Evolutionary conservation across 2,329 filamentous ascomycete genomes (phyloP).

Genomic region (Fonsecaea pugnacius): DNA sequence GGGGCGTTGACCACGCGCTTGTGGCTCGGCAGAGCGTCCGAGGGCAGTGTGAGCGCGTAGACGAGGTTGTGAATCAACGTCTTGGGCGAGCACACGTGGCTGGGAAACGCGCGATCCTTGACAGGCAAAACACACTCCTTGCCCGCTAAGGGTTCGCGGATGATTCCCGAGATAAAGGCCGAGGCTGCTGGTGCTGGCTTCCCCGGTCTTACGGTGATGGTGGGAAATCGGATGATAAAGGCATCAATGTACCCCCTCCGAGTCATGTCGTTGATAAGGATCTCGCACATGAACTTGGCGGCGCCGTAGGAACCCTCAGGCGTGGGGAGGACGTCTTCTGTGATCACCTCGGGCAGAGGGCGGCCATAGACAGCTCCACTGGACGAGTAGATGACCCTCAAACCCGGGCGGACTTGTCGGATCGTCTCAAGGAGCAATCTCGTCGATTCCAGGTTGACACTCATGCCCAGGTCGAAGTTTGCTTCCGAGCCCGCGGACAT

Average conservation of each 20-base stretch:
- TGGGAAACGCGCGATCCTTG: slow-evolving; percentile 55
- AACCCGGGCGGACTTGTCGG: slow-evolving; percentile 55
- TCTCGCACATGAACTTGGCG: slow-evolving; percentile 67
- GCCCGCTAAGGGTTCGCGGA: slow-evolving; percentile 65
- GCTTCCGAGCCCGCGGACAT: slow-evolving; percentile 69
- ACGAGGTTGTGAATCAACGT: slow-evolving; percentile 60
- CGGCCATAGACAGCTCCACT: slow-evolving; percentile 68
- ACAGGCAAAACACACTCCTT: slow-evolving; percentile 59
- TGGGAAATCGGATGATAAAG: slow-evolving; percentile 64
- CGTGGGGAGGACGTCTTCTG: slow-evolving; percentile 58
- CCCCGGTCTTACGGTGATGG: slow-evolving; percentile 65
- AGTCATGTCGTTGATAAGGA: slow-evolving; percentile 66
- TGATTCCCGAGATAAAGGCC: slow-evolving; percentile 67
- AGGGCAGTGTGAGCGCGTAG: slow-evolving; percentile 52
- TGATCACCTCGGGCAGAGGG: slow-evolving; percentile 59
- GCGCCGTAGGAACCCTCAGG: slow-evolving; percentile 67
- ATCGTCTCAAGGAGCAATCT: slow-evolving; percentile 60
- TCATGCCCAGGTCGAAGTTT: slow-evolving; percentile 63
- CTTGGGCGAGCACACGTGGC: slow-evolving; percentile 61
- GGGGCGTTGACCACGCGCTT: slow-evolving; percentile 63
- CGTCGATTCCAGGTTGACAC: slow-evolving; percentile 66
- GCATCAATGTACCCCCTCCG: slow-evolving; percentile 63
- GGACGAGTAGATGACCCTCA: slow-evolving; percentile 64
- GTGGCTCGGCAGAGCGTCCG: slow-evolving; percentile 47
- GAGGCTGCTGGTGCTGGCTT: slow-evolving; percentile 65